Base-by-base conservation (phyloP, 2,329 filamentous ascomycete genomes). In the Septoria petroselini region DNA sequence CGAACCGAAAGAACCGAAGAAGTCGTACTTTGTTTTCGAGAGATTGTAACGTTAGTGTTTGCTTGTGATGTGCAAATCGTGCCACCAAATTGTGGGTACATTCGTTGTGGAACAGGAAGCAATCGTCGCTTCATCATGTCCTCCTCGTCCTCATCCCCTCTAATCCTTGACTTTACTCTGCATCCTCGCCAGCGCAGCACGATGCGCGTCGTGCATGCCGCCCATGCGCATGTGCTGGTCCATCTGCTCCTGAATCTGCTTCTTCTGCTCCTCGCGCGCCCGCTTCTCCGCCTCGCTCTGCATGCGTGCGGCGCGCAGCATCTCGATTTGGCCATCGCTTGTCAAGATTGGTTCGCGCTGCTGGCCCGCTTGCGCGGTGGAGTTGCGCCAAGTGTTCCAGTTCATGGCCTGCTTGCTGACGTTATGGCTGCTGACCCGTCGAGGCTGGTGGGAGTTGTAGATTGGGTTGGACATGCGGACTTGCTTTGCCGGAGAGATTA, bases 111-210 rank as follows among this genome's bases (percentile, higher is more conserved):
- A 30, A n/a, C n/a, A n/a, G 31, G 11, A 34, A n/a, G 41, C 30
- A 25, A 11, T 43, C 23, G 33, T 17, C 19, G 38, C 23, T 39
- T 30, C 38, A 23, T 42, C 40, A n/a, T n/a, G n/a, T 50, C 31
- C 25, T 39, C 17, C 21, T 40, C 25, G 6, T 33, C 12, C 14
- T n/a, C n/a, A 11, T 15, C 7, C 15, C 5, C 7, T 37, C 19
- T 52, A 54, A 38, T 52, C 50, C 23, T 58, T 53, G 1, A 53
- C 56, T 41, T 71, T 69, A 11, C 76, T 76, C 65, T 95, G 90
- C 83, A 96, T 86, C 66, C 77, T 83, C 55, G 86, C 77, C 79
- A 96, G 78, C 1, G 85, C 87, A 56, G 91, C 85, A 15, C 85
- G 78, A 67, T 96, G 91, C 17, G 84, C 78, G 38, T 87, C 85